Base-by-base conservation (phyloP, 306 rosid species). In the Medicago lupulina region DNA sequence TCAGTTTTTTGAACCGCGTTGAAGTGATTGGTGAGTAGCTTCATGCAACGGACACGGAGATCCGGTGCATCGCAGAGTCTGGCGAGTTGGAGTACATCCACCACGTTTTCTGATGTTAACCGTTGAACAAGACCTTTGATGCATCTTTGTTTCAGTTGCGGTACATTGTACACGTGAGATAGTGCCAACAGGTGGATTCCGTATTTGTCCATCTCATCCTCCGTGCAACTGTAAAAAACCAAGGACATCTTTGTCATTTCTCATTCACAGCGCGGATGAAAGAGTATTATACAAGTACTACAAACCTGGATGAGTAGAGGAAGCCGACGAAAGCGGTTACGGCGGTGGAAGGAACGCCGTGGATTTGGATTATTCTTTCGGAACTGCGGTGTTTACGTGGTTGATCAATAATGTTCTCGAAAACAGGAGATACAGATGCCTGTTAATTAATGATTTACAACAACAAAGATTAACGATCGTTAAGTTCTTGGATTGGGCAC, bases 1-100 rank as follows among this genome's bases (percentile, higher is more conserved):
- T 95, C 99, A 0, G 96, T 90, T 41, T 68, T 59, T 68, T 95
- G 97, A 0, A 95, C 97, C 1, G 87, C 80, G n/a, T 84, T 88
- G 89, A 88, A 92, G 67, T 92, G 76, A 15, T 61, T 65, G 1
- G 86, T 67, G 28, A 90, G 87, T 54, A 89, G 71, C 64, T 87
- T 92, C 96, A 90, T 82, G 82, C 97, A 88, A 63, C 86, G 92
- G 82, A 95, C 84, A 78, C 76, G 77, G 34, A 95, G 99, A 92
- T 95, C 93, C 9, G 97, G 90, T 12, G 99, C 96, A 38, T 95
- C 95, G 82, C 97, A 95, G 86, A 95, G 88, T 69, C 88, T 86
- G 0, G 97, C 97, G 15, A 95, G 89, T 76, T 95, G 98, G 14
- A 95, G 89, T 40, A 92, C 76, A 39, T 95, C 99, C 77, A 95